Conservation (phyloP, 2,329 filamentous ascomycete genomes). For the Ceratocystis lukuohia region DNA sequence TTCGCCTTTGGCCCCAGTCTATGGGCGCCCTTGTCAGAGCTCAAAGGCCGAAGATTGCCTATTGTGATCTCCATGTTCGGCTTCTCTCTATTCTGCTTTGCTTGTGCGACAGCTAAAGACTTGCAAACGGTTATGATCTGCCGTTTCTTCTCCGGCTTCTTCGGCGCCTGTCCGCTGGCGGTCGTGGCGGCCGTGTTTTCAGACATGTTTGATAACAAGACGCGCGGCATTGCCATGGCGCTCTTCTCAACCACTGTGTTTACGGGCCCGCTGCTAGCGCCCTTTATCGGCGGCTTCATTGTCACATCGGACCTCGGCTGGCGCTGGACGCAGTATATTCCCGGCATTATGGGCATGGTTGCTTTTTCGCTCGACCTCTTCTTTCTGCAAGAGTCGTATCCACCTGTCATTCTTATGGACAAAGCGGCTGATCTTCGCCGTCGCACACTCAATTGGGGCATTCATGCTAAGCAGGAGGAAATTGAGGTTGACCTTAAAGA, state of each 20-base stretch:
- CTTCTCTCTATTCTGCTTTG: slow-evolving; percentile 56
- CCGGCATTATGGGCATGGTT: slow-evolving; percentile 48
- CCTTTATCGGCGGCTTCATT: slow-evolving; percentile 58
- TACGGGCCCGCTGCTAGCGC: slow-evolving; percentile 51
- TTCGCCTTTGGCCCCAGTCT: slow-evolving; percentile 60
- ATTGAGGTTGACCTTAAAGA: slow-evolving; percentile 53
- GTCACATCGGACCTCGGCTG: slow-evolving; percentile 47
- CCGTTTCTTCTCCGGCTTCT: slow-evolving; percentile 62
- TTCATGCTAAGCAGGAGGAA: slow-evolving; percentile 59
- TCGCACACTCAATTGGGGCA: slow-evolving; percentile 54
- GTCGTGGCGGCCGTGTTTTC: slow-evolving; percentile 59
- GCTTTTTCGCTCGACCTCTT: slow-evolving; percentile 47
- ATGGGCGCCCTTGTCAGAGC: slow-evolving; percentile 61
- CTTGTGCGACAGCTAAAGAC: slow-evolving; percentile 50
- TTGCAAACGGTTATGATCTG: slow-evolving; percentile 57
- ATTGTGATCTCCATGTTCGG: slow-evolving; percentile 50
- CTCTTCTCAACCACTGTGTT: slow-evolving; percentile 42
- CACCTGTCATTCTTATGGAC: slow-evolving; percentile 48
- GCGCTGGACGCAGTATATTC: slow-evolving; percentile 59
- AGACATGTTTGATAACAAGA: slow-evolving; percentile 56
- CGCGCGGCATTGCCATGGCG: slow-evolving; percentile 38
- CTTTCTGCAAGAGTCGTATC: slow-evolving; percentile 57
- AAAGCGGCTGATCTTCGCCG: slow-evolving; percentile 50
- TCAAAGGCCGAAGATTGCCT: slow-evolving; percentile 52
- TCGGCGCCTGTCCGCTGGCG: slow-evolving; percentile 54